Percentiles rank a stretch among this genome's conserved stretches.
These are phyloP conservation scores for Adenanthera pavonina DNA, from an alignment of 306 rosid genomes.

Conservation along the genomic window DNA sequence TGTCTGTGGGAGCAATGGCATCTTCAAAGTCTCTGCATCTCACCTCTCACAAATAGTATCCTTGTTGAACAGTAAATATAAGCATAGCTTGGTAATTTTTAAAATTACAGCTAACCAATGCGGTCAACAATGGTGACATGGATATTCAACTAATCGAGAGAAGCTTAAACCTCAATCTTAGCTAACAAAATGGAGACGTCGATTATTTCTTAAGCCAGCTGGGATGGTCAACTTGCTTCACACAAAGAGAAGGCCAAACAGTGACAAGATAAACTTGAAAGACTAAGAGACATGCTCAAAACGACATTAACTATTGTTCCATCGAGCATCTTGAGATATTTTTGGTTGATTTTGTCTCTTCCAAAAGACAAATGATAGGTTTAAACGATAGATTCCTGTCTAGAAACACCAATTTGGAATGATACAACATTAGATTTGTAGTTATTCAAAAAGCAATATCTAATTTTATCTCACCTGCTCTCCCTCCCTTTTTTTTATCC, in stretches of 20 bases:
- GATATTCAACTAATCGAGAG: background rate
- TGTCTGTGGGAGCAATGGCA: constrained; percentile 25
- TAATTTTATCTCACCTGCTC: constrained; percentile 26
- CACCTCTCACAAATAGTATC: background rate
- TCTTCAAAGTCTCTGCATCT: constrained; percentile 2
- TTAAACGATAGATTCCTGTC: background rate
- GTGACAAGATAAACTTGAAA: constrained; percentile 3
- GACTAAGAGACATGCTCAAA: constrained; percentile 29
- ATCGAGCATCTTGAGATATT: constrained; percentile 33
- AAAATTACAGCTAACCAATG: too few relatives aligned
- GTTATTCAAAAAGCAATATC: constrained; percentile 6
- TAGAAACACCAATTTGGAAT: background rate
- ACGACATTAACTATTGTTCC: constrained; percentile 31
- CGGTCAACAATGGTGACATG: background rate
- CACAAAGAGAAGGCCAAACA: background rate
- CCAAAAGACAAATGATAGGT: constrained; percentile 8
- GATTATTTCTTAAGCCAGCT: background rate
- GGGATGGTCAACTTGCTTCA: background rate
- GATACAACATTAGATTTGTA: constrained; percentile 2
- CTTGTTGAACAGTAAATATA: background rate
- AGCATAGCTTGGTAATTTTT: too few relatives aligned
- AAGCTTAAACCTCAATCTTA: background rate
- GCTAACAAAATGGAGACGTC: background rate
- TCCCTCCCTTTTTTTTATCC: background rate
- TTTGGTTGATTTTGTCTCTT: constrained; percentile 39